These are phyloP conservation scores for Phytophthora pluvialis DNA, from an alignment of 352 stramenopile species.

Conservation along the genomic window DNA sequence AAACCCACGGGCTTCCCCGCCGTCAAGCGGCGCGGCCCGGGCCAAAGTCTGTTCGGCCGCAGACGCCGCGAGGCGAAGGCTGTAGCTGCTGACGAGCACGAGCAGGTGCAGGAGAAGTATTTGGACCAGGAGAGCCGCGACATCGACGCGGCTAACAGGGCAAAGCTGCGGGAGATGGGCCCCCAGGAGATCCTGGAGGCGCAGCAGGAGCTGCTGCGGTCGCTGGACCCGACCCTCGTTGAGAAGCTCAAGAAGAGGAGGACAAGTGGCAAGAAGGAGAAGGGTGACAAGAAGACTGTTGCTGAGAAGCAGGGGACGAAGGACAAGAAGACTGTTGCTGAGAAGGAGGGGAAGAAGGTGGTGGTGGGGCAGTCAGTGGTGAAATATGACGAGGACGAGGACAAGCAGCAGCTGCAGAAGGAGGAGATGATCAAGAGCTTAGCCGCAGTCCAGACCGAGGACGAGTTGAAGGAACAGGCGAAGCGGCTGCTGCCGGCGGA, in stretches of 20 bases:
- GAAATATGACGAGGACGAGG: conserved; percentile 6
- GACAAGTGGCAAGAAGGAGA: conserved; percentile 11
- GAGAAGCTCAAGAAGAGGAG: conserved; percentile 65
- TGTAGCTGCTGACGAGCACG: background rate
- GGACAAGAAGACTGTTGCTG: conserved; percentile 1
- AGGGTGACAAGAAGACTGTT: background rate
- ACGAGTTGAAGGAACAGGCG: conserved; percentile 55
- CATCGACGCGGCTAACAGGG: conserved; percentile 69
- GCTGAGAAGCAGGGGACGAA: background rate
- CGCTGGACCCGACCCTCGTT: conserved; percentile 68
- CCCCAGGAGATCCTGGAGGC: conserved; percentile 70
- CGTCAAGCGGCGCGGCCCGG: conserved; percentile 41
- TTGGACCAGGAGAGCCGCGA: conserved; percentile 47
- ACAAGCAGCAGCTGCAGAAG: conserved; percentile 19
- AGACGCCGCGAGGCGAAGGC: conserved; percentile 38
- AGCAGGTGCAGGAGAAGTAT: conserved; percentile 14
- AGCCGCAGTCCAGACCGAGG: conserved; percentile 65
- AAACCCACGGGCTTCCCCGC: conserved; percentile 68
- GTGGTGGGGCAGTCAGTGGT: conserved; percentile 26
- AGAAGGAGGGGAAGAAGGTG: conserved; percentile 19
- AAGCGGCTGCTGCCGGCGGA: conserved; percentile 55
- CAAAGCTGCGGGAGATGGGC: conserved; percentile 68
- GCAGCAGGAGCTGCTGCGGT: conserved; percentile 66
- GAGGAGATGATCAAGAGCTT: conserved; percentile 48
- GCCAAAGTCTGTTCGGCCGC: conserved; percentile 78